phyloP scores from a whole-genome alignment of 768 basidiomycete species.

The Hydnomerulius pinastri region DNA sequence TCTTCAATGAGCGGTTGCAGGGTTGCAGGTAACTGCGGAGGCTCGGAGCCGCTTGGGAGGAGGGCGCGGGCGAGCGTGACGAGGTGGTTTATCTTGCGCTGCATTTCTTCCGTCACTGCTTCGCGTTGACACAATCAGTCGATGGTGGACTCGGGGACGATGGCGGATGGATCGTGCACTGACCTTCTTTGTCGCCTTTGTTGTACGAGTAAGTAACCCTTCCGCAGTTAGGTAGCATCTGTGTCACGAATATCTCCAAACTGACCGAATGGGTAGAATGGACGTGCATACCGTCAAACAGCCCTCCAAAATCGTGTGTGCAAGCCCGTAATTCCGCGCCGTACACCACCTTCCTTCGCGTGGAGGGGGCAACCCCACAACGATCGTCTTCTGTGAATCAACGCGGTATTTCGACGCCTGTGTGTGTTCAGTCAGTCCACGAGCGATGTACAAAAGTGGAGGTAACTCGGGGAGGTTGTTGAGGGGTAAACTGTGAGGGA shows the following conservation, averaged over 20 bases:
- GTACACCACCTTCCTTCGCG: conserved; percentile 37
- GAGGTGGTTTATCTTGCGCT: conserved; percentile 43
- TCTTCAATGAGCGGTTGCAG: conserved; percentile 38
- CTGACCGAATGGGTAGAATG: not conserved
- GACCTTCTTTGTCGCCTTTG: conserved; percentile 23
- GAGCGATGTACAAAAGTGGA: too few species aligned
- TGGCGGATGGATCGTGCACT: not conserved
- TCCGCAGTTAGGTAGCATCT: conserved; percentile 48
- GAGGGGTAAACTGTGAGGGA: too few species aligned
- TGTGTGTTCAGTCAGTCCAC: not conserved
- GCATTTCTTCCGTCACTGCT: conserved; percentile 35
- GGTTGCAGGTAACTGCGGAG: conserved; percentile 31
- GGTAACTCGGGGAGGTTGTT: too few species aligned
- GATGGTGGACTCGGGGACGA: too few species aligned
- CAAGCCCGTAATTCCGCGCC: conserved; percentile 44
- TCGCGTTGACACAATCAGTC: too few species aligned
- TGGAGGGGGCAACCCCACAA: conserved; percentile 47
- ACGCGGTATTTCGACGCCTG: conserved; percentile 45
- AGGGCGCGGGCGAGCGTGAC: conserved; percentile 40
- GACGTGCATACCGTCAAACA: conserved; percentile 36
- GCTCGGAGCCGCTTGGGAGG: conserved; percentile 37
- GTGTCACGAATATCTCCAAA: not conserved
- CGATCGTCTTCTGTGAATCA: conserved; percentile 39
- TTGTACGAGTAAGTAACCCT: conserved; percentile 29
- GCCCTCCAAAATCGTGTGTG: conserved; percentile 38